These are phyloP conservation scores for Hyphochytrium catenoides DNA, from an alignment of 352 stramenopile species.

Conservation along the genomic window DNA sequence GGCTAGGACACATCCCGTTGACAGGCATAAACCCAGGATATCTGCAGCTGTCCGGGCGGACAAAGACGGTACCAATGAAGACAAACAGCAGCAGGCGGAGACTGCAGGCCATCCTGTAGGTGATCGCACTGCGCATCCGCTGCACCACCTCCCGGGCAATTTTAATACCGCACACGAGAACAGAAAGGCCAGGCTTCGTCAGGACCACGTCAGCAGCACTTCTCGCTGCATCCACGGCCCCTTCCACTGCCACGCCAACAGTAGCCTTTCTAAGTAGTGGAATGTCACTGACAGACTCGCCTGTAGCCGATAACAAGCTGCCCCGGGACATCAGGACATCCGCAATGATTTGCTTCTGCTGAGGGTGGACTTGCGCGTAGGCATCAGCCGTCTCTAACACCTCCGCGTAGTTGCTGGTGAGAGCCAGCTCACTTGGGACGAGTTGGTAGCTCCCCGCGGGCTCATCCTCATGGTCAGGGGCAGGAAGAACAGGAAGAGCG, in stretches of 20 bases:
- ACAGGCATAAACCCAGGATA: constrained; percentile 28
- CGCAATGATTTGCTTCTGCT: constrained; percentile 74
- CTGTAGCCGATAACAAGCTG: constrained; percentile 43
- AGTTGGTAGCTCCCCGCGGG: constrained; percentile 10
- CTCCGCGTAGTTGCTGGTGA: constrained; percentile 31
- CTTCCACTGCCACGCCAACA: constrained; percentile 47
- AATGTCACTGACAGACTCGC: constrained; percentile 37
- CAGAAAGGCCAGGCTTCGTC: constrained; percentile 67
- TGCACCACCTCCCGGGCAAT: constrained; percentile 76
- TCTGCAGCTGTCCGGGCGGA: constrained; percentile 48
- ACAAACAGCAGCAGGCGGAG: constrained; percentile 79
- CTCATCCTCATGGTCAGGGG: constrained; percentile 15
- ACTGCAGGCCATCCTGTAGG: constrained; percentile 72
- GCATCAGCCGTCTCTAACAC: constrained; percentile 75
- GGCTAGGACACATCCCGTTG: constrained; percentile 20
- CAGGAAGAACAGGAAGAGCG: constrained; percentile 23
- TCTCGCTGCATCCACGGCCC: constrained; percentile 57
- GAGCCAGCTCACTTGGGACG: constrained; percentile 13
- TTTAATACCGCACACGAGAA: constrained; percentile 70
- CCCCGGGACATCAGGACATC: constrained; percentile 50
- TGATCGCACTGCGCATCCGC: constrained; percentile 79
- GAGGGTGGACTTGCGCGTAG: constrained; percentile 75
- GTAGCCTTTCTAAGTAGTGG: constrained; percentile 35
- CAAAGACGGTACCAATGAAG: constrained; percentile 66
- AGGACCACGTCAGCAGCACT: constrained; percentile 80